Percentiles rank a stretch among this genome's conserved stretches.
Conservation (phyloP, 73 alveolate species). For the Paramecium sonneborni region DNA sequence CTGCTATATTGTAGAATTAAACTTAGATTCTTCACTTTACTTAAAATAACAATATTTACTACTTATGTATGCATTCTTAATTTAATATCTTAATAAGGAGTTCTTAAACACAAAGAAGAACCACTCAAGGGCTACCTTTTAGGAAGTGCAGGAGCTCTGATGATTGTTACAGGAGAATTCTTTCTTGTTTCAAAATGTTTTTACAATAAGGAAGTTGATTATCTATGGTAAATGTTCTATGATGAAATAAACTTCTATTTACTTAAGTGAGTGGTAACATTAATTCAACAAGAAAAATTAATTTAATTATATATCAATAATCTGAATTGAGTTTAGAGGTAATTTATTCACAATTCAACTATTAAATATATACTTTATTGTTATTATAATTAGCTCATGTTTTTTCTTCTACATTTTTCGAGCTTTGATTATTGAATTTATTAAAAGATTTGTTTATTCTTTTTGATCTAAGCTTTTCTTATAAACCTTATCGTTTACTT, state of each 20-base stretch:
- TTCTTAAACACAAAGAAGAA: not conserved
- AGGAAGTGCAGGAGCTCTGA: conserved; percentile 9
- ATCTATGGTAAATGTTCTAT: not conserved
- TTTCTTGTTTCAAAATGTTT: conserved; percentile 34
- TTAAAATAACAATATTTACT: not conserved
- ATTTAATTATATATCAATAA: not conserved
- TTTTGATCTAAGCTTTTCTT: not conserved
- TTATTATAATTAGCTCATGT: not conserved
- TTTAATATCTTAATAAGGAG: not conserved
- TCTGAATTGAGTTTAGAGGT: not conserved
- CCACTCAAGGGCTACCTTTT: not conserved
- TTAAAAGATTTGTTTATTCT: not conserved
- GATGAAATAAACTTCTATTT: not conserved
- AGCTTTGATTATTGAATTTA: not conserved
- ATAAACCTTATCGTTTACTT: not conserved
- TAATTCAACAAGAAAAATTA: not conserved
- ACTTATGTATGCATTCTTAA: not conserved
- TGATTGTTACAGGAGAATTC: conserved; percentile 13
- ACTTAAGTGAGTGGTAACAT: conserved; percentile 3
- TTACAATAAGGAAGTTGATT: not conserved
- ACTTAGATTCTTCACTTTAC: not conserved
- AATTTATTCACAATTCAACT: no score
- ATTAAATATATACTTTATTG: not conserved
- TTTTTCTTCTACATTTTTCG: not conserved
- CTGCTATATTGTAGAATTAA: not conserved